phyloP scores from a whole-genome alignment of 2,329 filamentous ascomycete species.

The Coniochaeta sp. region DNA sequence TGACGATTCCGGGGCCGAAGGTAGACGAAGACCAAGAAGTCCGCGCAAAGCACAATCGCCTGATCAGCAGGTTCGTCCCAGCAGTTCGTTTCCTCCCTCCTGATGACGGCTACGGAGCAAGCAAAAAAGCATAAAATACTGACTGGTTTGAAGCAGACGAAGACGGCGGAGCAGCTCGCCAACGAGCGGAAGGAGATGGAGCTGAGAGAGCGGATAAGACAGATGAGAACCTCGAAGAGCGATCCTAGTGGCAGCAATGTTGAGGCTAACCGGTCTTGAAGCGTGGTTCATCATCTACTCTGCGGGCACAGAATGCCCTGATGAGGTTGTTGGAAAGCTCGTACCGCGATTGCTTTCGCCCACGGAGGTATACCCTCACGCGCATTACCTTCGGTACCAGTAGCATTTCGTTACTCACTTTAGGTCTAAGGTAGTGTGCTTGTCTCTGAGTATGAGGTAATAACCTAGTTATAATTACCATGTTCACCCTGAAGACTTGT shows the following conservation, averaged over 20 bases:
- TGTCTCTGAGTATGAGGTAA: too few species aligned
- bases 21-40: slow-evolving; percentile 21
- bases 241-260: slow-evolving; percentile 22
- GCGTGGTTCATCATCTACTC: slow-evolving; percentile 10
- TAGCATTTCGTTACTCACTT: too few species aligned
- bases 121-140: too few species aligned
- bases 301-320: background rate
- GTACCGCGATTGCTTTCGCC: too few species aligned
- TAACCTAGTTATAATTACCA: too few species aligned
- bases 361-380: too few species aligned
- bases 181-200: slow-evolving; percentile 41
- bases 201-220: slow-evolving; percentile 45
- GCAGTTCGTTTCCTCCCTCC: slow-evolving; percentile 4
- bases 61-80: slow-evolving; percentile 19
- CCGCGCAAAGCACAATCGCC: slow-evolving; percentile 34
- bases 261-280: slow-evolving; percentile 39
- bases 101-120: slow-evolving; percentile 11
- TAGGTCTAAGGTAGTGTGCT: too few species aligned
- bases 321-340: too few species aligned
- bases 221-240: slow-evolving; percentile 44
- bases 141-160: slow-evolving; percentile 8
- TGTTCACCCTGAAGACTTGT: too few species aligned
- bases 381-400: background rate
- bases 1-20: slow-evolving; percentile 6
- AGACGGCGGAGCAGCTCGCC: slow-evolving; percentile 31